phyloP scores from a whole-genome alignment of 768 basidiomycete species.

The Cyclocybe cylindracea region DNA sequence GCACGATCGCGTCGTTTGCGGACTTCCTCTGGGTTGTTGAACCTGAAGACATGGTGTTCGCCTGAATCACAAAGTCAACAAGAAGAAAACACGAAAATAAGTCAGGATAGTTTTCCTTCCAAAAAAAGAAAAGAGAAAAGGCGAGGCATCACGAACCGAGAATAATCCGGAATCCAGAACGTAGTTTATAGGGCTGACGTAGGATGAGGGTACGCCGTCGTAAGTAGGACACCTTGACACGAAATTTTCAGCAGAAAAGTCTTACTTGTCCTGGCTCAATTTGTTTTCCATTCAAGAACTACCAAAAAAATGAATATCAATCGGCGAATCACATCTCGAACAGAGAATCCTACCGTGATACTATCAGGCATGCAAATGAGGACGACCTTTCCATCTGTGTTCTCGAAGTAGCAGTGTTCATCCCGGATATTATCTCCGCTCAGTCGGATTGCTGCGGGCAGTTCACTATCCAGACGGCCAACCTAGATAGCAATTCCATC shows the following conservation, averaged over 20 bases:
- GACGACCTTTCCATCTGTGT: conserved; percentile 80
- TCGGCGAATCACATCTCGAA: conserved; percentile 2
- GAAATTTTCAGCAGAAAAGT: conserved; percentile 8
- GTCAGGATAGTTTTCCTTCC: neutral
- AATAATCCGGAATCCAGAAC: conserved; percentile 95
- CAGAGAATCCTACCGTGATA: conserved; percentile 62
- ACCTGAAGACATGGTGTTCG: conserved; percentile 96
- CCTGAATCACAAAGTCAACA: conserved; percentile 43
- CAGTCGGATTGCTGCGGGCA: conserved; percentile 84
- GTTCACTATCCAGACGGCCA: conserved; percentile 83
- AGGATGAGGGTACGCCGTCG: conserved; percentile 14
- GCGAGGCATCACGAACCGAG: conserved; percentile 59
- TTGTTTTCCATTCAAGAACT: conserved; percentile 96
- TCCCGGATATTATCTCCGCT: conserved; percentile 91
- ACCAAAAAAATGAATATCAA: conserved; percentile 6
- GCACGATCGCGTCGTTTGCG: conserved; percentile 88
- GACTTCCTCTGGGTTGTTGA: conserved; percentile 94
- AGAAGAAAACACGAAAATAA: neutral
- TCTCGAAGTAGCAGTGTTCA: conserved; percentile 93
- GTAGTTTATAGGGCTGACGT: conserved; percentile 73
- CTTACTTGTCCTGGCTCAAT: conserved; percentile 74
- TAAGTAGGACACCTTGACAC: conserved; percentile 4
- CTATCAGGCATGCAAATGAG: conserved; percentile 79
- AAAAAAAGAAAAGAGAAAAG: conserved; percentile 9
- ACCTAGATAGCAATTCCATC: conserved; percentile 46